Evolutionary conservation across 176 grass and related monocot species (phyloP).

Genomic region (Lolium perenne): DNA sequence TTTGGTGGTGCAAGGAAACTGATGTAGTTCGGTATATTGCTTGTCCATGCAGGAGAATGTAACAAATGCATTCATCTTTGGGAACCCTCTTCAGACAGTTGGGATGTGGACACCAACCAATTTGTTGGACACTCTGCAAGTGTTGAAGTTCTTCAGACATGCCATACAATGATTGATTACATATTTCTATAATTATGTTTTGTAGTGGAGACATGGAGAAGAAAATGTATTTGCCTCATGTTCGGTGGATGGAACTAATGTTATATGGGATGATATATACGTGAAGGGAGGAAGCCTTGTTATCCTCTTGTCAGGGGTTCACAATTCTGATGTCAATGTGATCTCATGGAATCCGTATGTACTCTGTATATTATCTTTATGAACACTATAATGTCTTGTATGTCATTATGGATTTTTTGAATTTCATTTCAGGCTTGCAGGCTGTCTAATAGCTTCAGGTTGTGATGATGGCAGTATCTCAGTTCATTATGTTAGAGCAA

Average conservation of each 20-base stretch:
- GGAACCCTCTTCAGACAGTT: conserved; percentile 71
- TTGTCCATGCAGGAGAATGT: conserved; percentile 65
- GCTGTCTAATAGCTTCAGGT: conserved; percentile 82
- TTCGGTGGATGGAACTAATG: background rate
- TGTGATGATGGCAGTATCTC: conserved; percentile 91
- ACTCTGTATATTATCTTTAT: background rate
- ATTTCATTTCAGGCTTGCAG: conserved; percentile 56
- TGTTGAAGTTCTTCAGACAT: conserved; percentile 86
- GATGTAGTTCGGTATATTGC: background rate
- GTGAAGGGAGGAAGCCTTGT: background rate
- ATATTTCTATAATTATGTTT: background rate
- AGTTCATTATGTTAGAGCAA: conserved; percentile 71
- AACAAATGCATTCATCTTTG: conserved; percentile 76
- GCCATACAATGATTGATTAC: conserved; percentile 20
- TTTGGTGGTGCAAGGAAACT: too few relatives aligned
- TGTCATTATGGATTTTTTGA: background rate
- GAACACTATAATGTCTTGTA: background rate
- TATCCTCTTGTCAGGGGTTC: background rate
- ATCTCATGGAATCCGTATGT: background rate
- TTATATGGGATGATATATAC: background rate
- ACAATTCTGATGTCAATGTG: background rate
- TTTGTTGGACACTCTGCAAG: conserved; percentile 78
- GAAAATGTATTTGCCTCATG: background rate
- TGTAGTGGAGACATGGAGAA: background rate
- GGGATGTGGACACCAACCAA: conserved; percentile 72